Conservation (phyloP, 1,284 basidiomycete genomes). For the Austroboletus novae-zelandiae region DNA sequence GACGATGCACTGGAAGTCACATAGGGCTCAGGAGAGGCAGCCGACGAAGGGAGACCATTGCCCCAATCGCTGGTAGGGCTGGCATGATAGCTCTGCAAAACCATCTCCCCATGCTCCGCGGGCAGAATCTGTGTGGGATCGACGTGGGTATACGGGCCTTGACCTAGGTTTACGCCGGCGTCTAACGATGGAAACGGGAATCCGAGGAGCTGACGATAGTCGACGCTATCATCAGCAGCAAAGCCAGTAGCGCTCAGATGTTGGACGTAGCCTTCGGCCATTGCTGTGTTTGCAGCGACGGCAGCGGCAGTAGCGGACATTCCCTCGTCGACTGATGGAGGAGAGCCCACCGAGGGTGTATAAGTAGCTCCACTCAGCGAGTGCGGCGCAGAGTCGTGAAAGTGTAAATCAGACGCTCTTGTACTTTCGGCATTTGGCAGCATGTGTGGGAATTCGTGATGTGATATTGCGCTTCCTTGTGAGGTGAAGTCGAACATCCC, state of each 20-base stretch:
- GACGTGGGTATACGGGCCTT: slow-evolving; percentile 75
- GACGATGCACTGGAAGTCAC: slow-evolving; percentile 65
- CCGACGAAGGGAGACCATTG: slow-evolving; percentile 63
- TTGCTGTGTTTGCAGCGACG: slow-evolving; percentile 55
- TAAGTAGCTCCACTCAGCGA: slow-evolving; percentile 37
- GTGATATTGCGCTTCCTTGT: slow-evolving; percentile 26
- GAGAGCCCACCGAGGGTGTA: slow-evolving; percentile 40
- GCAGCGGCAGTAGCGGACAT: slow-evolving; percentile 57
- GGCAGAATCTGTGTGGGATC: slow-evolving; percentile 84
- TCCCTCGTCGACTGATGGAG: slow-evolving; percentile 41
- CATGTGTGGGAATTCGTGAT: slow-evolving; percentile 36
- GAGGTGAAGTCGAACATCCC: slow-evolving; percentile 56
- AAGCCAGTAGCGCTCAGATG: slow-evolving; percentile 50
- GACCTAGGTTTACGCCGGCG: slow-evolving; percentile 35
- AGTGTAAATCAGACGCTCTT: slow-evolving; percentile 30
- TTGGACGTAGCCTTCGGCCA: slow-evolving; percentile 68
- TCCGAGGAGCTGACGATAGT: slow-evolving; percentile 63
- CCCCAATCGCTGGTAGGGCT: slow-evolving; percentile 83
- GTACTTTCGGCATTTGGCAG: slow-evolving; percentile 28
- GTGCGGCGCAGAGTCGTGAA: slow-evolving; percentile 37
- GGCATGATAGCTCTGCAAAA: slow-evolving; percentile 57
- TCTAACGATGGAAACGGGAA: slow-evolving; percentile 59
- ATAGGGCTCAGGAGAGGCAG: slow-evolving; percentile 75
- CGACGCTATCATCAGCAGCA: slow-evolving; percentile 52
- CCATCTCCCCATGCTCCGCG: slow-evolving; percentile 43